A percentile compares a stretch with the other conserved stretches of the same genome.
These are phyloP conservation scores for Arthonia radiata DNA, from an alignment of 495 filamentous ascomycete genomes.

Conservation along the genomic window DNA sequence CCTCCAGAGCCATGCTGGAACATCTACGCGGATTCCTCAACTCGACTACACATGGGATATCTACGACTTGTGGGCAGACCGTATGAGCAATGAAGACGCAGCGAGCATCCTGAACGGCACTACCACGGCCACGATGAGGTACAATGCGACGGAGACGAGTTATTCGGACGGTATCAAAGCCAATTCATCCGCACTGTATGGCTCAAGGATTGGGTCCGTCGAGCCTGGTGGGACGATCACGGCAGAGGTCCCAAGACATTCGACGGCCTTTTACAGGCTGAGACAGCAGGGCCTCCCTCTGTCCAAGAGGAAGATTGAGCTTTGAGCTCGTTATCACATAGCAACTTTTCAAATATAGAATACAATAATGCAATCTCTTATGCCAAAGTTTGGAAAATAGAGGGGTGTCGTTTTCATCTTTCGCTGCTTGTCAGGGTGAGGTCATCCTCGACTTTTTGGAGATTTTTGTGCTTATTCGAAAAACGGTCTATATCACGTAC, in stretches of 20 bases:
- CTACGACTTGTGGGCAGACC: constrained; percentile 29
- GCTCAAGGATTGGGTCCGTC: constrained; percentile 18
- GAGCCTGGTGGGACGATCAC: constrained; percentile 15
- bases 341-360: no score
- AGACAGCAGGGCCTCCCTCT: constrained; percentile 12
- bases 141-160: constrained; percentile 18
- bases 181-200: constrained; percentile 17
- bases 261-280: constrained; percentile 21
- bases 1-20: constrained; percentile 18
- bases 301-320: no score
- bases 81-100: constrained; percentile 22
- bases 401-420: no score
- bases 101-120: constrained; percentile 17
- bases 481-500: no score
- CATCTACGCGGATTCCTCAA: constrained; percentile 13
- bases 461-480: no score
- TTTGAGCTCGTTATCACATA: no score
- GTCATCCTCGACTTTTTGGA: no score
- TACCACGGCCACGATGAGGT: constrained; percentile 8
- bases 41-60: constrained; percentile 21
- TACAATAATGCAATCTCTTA: no score
- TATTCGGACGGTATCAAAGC: constrained; percentile 16
- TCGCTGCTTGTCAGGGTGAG: no score
- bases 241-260: constrained; percentile 19
- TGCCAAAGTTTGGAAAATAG: no score